Conservation (phyloP, 306 rosid genomes). For the Phaseolus lunatus region DNA sequence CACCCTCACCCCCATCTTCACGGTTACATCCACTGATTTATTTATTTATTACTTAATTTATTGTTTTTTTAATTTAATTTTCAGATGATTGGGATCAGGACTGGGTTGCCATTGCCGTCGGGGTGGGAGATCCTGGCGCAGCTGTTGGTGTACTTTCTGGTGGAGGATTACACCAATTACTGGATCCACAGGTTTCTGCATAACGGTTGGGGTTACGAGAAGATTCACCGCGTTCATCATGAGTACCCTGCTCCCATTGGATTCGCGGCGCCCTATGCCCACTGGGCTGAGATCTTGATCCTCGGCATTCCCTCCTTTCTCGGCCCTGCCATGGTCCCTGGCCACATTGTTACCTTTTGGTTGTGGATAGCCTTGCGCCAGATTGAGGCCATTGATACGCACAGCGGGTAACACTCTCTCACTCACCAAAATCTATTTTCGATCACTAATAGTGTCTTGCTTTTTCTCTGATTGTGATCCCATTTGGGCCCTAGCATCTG, state of each 20-base stretch:
- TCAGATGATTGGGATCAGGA: conserved; percentile 80
- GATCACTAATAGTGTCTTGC: conserved; percentile 53
- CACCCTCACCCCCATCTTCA: background rate
- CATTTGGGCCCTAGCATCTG: conserved; percentile 28
- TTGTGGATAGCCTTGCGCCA: conserved; percentile 90
- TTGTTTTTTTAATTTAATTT: background rate
- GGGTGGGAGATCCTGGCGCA: conserved; percentile 81
- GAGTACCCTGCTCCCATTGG: conserved; percentile 92
- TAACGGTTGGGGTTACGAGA: conserved; percentile 90
- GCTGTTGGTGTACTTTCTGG: conserved; percentile 74
- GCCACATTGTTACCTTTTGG: conserved; percentile 96
- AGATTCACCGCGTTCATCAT: conserved; percentile 86
- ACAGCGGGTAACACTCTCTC: conserved; percentile 70
- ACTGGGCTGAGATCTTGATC: conserved; percentile 93
- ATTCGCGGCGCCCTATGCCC: conserved; percentile 93
- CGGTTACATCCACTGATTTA: background rate
- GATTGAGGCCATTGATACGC: conserved; percentile 93
- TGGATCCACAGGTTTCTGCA: conserved; percentile 96
- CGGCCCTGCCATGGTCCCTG: conserved; percentile 93
- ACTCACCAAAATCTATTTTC: conserved; percentile 44
- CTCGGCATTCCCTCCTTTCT: conserved; percentile 96
- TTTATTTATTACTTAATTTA: background rate
- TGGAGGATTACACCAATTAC: conserved; percentile 91
- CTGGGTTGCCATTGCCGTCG: conserved; percentile 90
- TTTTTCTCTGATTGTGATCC: conserved; percentile 43